Evolutionary conservation across 179 eudicot genomes (phyloP).

Genomic region (Dionaea muscipula): DNA sequence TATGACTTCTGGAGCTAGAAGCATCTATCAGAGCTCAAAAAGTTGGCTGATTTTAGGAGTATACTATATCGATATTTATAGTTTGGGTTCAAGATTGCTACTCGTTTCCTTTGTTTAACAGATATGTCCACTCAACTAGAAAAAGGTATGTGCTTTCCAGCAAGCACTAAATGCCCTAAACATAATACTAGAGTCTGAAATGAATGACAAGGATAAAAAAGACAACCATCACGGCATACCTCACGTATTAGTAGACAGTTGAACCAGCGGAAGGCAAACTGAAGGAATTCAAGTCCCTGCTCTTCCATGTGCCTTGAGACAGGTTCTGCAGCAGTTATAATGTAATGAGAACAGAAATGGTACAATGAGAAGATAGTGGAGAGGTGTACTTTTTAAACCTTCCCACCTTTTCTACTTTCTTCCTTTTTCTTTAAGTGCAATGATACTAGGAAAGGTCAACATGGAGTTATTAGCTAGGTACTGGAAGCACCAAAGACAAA

Average conservation of each 20-base stretch:
- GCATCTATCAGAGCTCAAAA: too few species aligned
- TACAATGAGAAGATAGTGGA: too few species aligned
- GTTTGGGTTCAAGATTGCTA: too few species aligned
- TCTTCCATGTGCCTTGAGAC: slow-evolving; percentile 86
- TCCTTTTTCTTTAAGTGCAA: too few species aligned
- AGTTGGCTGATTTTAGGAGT: too few species aligned
- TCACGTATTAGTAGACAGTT: slow-evolving; percentile 95
- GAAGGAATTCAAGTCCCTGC: slow-evolving; percentile 92
- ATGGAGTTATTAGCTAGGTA: background rate
- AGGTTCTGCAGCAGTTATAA: slow-evolving; percentile 44
- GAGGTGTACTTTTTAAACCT: too few species aligned
- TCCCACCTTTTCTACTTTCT: too few species aligned
- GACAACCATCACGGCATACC: slow-evolving; percentile 31
- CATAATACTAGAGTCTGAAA: background rate
- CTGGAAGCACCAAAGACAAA: background rate
- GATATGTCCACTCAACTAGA: too few species aligned
- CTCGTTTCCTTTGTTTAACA: too few species aligned
- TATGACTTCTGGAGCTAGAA: too few species aligned
- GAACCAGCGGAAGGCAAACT: slow-evolving; percentile 98
- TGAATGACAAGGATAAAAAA: background rate
- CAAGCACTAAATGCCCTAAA: background rate
- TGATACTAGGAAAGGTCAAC: background rate
- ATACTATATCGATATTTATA: too few species aligned
- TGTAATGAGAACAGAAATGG: too few species aligned
- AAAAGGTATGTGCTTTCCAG: background rate